Conservation (phyloP, 371 early-diverging fungal species). For the Mucor irregularis region DNA sequence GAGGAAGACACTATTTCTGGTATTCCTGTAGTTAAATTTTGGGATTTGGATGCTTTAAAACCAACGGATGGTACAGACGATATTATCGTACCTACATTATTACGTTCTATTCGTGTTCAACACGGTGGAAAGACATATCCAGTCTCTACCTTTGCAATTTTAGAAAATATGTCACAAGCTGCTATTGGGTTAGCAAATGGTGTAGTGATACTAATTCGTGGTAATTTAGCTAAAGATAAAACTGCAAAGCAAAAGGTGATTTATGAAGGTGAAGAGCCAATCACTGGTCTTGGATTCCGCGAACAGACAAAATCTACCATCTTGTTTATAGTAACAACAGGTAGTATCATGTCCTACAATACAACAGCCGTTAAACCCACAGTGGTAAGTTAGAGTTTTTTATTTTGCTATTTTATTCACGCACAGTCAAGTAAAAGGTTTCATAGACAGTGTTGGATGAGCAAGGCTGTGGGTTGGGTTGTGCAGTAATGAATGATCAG, state of each 20-base stretch:
- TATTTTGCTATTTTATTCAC: neutral
- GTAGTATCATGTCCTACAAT: constrained; percentile 65
- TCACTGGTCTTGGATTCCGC: constrained; percentile 83
- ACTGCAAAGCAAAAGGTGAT: constrained; percentile 78
- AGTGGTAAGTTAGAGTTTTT: constrained; percentile 46
- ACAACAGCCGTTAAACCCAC: constrained; percentile 59
- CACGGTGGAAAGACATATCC: constrained; percentile 74
- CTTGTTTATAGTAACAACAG: constrained; percentile 76
- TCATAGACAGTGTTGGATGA: constrained; percentile 76
- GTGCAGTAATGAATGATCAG: constrained; percentile 71
- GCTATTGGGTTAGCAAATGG: constrained; percentile 93
- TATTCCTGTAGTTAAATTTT: constrained; percentile 68
- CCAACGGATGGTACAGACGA: constrained; percentile 32
- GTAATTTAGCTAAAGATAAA: constrained; percentile 79
- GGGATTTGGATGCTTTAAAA: constrained; percentile 76
- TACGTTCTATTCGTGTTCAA: constrained; percentile 73
- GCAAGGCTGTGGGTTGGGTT: constrained; percentile 80
- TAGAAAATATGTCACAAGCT: constrained; percentile 82
- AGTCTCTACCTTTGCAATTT: constrained; percentile 77
- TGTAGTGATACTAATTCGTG: constrained; percentile 79
- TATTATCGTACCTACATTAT: constrained; percentile 60
- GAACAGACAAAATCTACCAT: constrained; percentile 69
- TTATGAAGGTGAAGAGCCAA: constrained; percentile 81
- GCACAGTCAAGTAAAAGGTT: neutral
- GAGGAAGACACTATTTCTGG: constrained; percentile 54